Base-by-base conservation (phyloP, 2,329 filamentous ascomycete species). In the Microdochium bolleyi region DNA sequence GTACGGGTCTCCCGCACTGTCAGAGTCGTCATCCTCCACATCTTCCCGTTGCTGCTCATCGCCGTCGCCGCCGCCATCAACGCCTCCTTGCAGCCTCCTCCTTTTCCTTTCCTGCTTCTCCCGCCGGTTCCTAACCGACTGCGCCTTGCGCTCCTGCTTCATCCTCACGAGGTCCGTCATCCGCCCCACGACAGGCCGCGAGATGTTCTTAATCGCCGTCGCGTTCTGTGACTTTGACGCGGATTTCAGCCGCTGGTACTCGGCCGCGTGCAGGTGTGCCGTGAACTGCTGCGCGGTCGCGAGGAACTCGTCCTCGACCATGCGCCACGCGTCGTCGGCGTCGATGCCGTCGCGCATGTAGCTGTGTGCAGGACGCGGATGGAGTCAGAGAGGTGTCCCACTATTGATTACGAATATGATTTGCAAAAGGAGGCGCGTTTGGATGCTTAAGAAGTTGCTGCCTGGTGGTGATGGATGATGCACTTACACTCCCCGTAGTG, bases 261-360 rank as follows among this genome's bases (percentile, higher is more conserved):
- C 88, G 16, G 83, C 86, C n/a, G 83, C 80, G 63, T 92, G 88
- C 1, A 92, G 76, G 65, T 91, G 87, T 4, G 79, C 77, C 0
- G 88, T 92, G 67, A 89, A 92, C 2, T 74, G 71, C 51, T 82
- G 79, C 0, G 88, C 88, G 0, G 83, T 80, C 16, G 78, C 71
- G 21, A 86, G 70, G 57, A 94, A 82, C 59, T 92, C 88, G 60
- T 94, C 89, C 66, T 92, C 89, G 0, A 94, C 89, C 86, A 92
- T 92, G 61, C 88, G 84, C 67, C 82, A 92, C 52, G 70, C 71
- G 63, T 92, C 87, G 64, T 94, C 89, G n/a, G 76, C 67, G 3
- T 78, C 73, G n/a, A 79, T 66, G 2, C 83, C 84, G 49, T 82
- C 75, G 2, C 74, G 71, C 86, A 92, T 91, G 64, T 76, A 76